These are phyloP conservation scores for Trematosphaeria pertusa DNA, from an alignment of 2,329 filamentous ascomycete genomes.

Conservation along the genomic window DNA sequence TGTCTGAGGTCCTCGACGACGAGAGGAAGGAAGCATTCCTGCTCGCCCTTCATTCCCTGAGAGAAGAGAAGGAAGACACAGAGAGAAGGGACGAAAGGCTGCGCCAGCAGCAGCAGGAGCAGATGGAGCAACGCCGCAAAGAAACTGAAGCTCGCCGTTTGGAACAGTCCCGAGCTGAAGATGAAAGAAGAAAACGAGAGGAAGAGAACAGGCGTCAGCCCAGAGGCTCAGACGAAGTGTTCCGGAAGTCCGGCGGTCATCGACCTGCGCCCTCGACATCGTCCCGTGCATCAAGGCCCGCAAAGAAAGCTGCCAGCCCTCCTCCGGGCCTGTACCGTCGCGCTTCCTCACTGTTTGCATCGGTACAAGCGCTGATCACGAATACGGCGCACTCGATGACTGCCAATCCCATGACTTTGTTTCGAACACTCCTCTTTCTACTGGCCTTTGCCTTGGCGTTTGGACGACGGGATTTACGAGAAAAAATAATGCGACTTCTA, in stretches of 20 bases:
- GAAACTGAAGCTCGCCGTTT: slow-evolving; percentile 46
- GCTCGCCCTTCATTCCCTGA: slow-evolving; percentile 81
- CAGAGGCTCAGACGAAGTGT: slow-evolving; percentile 39
- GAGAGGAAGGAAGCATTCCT: slow-evolving; percentile 89
- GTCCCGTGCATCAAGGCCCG: slow-evolving; percentile 34
- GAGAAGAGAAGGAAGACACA: slow-evolving; percentile 81
- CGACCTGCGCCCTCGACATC: slow-evolving; percentile 37
- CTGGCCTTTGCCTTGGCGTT: slow-evolving; percentile 79
- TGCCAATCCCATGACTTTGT: slow-evolving; percentile 61
- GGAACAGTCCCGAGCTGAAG: slow-evolving; percentile 52
- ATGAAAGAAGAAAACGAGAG: slow-evolving; percentile 49
- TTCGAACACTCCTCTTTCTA: slow-evolving; percentile 77
- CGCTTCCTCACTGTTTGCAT: slow-evolving; percentile 52
- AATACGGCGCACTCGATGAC: slow-evolving; percentile 60
- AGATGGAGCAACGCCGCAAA: slow-evolving; percentile 58
- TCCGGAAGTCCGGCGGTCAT: slow-evolving; percentile 24
- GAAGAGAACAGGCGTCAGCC: slow-evolving; percentile 46
- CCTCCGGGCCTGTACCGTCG: slow-evolving; percentile 51
- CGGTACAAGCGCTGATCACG: slow-evolving; percentile 58
- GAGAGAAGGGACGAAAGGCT: slow-evolving; percentile 68
- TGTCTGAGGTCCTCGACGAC: slow-evolving; percentile 87
- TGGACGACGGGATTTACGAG: slow-evolving; percentile 75
- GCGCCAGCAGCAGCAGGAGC: slow-evolving; percentile 65
- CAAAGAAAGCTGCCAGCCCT: slow-evolving; percentile 41
- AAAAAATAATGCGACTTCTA: slow-evolving; percentile 74